Conservation (phyloP, 768 basidiomycete genomes). For the Russula foetens region DNA sequence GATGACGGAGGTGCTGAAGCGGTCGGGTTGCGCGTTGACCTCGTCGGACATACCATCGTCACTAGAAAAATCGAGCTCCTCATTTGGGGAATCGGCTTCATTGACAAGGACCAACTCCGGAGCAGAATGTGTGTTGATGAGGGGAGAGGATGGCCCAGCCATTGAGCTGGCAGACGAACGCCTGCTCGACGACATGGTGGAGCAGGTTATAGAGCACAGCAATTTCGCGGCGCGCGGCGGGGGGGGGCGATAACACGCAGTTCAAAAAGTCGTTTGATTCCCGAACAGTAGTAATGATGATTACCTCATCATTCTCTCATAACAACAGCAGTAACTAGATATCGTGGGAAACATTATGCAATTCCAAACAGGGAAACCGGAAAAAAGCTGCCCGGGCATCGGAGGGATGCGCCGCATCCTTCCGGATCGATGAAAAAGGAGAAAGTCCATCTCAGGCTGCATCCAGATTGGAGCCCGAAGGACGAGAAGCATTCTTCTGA, state of each 20-base stretch:
- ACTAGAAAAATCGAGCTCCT: slow-evolving; percentile 31
- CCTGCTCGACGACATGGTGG: slow-evolving; percentile 10
- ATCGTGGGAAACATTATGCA: neutral
- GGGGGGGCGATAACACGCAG: too few species aligned
- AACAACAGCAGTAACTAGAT: neutral
- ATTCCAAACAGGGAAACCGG: too few species aligned
- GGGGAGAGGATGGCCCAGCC: slow-evolving; percentile 2
- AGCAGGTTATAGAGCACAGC: neutral
- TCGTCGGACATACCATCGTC: slow-evolving; percentile 39
- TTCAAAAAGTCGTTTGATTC: neutral
- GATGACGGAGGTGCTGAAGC: slow-evolving; percentile 29
- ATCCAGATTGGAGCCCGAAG: slow-evolving; percentile 1
- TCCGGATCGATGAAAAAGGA: neutral
- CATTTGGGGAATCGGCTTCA: slow-evolving; percentile 36
- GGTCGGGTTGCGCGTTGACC: slow-evolving; percentile 21
- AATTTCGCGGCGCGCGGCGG: too few species aligned
- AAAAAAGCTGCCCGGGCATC: too few species aligned
- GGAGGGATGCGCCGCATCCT: too few species aligned
- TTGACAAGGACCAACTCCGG: slow-evolving; percentile 60
- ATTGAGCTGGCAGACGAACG: slow-evolving; percentile 9
- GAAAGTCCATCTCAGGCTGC: neutral
- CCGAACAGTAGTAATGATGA: neutral
- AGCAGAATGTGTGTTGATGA: neutral
- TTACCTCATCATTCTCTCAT: slow-evolving; percentile 10
- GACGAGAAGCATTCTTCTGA: neutral